A percentile compares a stretch with the other conserved stretches of the same genome.
Evolutionary conservation across 106 monocot species (phyloP).

Genomic region (Dactylorhiza incarnata): DNA sequence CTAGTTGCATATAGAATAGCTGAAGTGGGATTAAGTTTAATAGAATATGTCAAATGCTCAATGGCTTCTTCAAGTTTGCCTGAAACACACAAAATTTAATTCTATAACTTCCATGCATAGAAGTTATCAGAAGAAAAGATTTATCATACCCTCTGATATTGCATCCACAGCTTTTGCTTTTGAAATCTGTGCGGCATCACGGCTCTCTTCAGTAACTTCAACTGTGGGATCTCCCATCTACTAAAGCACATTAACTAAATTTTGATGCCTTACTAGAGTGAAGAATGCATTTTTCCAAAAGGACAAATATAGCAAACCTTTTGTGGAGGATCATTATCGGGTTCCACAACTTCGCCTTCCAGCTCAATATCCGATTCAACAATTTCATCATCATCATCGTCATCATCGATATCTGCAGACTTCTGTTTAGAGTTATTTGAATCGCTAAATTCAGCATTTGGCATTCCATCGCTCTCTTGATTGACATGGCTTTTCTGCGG

Average conservation of each 20-base stretch:
- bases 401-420: conserved; percentile 6
- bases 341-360: conserved; percentile 57
- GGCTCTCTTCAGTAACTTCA: conserved; percentile 68
- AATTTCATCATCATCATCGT: conserved; percentile 43
- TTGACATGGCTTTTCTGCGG: conserved; percentile 14
- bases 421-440: conserved; percentile 6
- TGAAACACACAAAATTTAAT: conserved; percentile 12
- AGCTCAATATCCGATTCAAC: conserved; percentile 83
- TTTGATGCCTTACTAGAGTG: not conserved
- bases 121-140: not conserved
- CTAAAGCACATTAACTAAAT: conserved; percentile 6
- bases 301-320: conserved; percentile 30
- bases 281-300: not conserved
- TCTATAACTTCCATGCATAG: not conserved
- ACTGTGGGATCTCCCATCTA: conserved; percentile 80
- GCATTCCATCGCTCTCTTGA: conserved; percentile 6
- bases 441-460: conserved; percentile 9
- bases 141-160: conserved; percentile 44
- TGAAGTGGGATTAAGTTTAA: conserved; percentile 66
- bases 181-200: conserved; percentile 59
- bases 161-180: conserved; percentile 65
- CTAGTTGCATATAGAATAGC: conserved; percentile 72
- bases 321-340: conserved; percentile 77
- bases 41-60: conserved; percentile 60
- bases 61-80: conserved; percentile 65